Evolutionary conservation across 1,284 basidiomycete species (phyloP), one percentile per base, ranked within the genome.

Genomic region (Moesziomyces antarcticus): DNA sequence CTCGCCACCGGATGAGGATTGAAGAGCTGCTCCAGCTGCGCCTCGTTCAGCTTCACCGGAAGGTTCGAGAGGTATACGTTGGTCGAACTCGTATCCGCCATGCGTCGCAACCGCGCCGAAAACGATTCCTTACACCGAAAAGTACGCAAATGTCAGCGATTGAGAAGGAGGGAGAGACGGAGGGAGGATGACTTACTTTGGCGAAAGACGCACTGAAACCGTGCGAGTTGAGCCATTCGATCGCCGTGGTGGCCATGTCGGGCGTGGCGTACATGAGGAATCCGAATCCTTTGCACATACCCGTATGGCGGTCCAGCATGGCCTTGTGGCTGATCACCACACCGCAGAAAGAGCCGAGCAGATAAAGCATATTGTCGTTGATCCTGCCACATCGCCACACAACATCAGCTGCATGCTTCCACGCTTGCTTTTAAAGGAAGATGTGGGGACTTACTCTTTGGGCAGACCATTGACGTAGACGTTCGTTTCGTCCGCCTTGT

Each of bases 11-110:
- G 58, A 46, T 80, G 78, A 9, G 80, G 80, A 10, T 58, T 60
- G 50, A 81, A 79, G 24, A 81, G 73, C 49, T 77, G 75, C 51
- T 81, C 78, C 40, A 81, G 78, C 50, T 79, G 75, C 42, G 66
- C 52, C 13, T 48, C 49, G 10, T 54, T 72, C 22, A 78, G 56
- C 35, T 70, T 71, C 45, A 67, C 30, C 1, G 76, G 73, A 4
- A 78, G 67, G 25, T 81, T 81, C 69, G 73, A 75, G 13, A 80
- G 60, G 40, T 81, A 81, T 40, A 80, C 75, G 48, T 81, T 81
- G 41, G 76, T 69, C 18, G 77, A 73, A 27, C 43, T 54, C 20
- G 57, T 56, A 45, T 79, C 78, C 11, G 73, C 66, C 71, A 81
- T 75, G 5, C 70, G 43, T 25, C 77, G 73, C 5, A 81, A 70